Percentiles rank a stretch among this genome's conserved stretches.
These are phyloP conservation scores for Cercospora sp. DNA, from an alignment of 2,329 filamentous ascomycete genomes.

Conservation along the genomic window DNA sequence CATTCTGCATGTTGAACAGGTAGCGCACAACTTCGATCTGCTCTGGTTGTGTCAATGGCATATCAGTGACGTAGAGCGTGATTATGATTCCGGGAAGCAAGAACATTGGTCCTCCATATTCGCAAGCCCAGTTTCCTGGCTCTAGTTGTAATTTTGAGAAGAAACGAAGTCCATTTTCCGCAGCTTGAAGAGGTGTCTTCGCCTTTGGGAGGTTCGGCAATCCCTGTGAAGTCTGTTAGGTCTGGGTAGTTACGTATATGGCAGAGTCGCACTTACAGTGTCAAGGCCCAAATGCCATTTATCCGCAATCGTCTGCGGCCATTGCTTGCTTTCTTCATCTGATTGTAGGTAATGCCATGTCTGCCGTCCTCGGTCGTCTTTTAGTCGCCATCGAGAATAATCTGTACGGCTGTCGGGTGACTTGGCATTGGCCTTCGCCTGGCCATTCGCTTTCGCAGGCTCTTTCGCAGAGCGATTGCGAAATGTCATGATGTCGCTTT, in stretches of 20 bases:
- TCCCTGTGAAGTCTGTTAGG: slow-evolving; percentile 53
- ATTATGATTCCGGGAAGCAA: slow-evolving; percentile 82
- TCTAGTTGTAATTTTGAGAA: slow-evolving; percentile 87
- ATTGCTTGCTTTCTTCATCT: slow-evolving; percentile 68
- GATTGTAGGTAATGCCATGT: slow-evolving; percentile 88
- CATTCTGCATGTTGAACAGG: slow-evolving; percentile 76
- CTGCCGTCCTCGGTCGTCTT: slow-evolving; percentile 79
- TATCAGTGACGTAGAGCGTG: slow-evolving; percentile 85
- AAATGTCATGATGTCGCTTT: slow-evolving; percentile 12
- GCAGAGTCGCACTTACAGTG: slow-evolving; percentile 56
- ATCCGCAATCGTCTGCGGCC: slow-evolving; percentile 88
- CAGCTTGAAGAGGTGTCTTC: slow-evolving; percentile 72
- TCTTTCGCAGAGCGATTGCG: slow-evolving; percentile 13
- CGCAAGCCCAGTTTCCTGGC: slow-evolving; percentile 92
- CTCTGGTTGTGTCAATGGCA: slow-evolving; percentile 76
- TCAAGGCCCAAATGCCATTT: slow-evolving; percentile 83
- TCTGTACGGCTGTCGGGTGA: slow-evolving; percentile 59
- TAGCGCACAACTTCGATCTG: slow-evolving; percentile 91
- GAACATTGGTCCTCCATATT: slow-evolving; percentile 98
- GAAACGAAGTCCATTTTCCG: slow-evolving; percentile 80
- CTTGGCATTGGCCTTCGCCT: slow-evolving; percentile 29
- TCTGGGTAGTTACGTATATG: slow-evolving; percentile 42
- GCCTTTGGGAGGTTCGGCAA: slow-evolving; percentile 71
- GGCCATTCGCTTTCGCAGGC: slow-evolving; percentile 15
- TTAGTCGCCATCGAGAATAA: slow-evolving; percentile 77